Percentiles rank a stretch among this genome's conserved stretches.
phyloP scores from a whole-genome alignment of 2,329 filamentous ascomycete species.

The Sporothrix humicola region DNA sequence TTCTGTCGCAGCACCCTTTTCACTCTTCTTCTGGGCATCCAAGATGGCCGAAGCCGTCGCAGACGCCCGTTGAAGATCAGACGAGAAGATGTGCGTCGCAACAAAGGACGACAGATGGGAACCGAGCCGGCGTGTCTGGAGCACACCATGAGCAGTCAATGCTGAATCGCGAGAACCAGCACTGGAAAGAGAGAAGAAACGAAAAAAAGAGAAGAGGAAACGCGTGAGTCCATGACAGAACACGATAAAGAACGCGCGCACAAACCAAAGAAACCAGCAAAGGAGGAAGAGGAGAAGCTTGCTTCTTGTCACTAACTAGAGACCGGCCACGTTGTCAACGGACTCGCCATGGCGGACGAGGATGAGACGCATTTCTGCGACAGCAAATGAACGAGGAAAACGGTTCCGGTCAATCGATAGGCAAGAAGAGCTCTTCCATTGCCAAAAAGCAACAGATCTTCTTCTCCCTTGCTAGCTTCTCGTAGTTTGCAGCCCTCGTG shows the following conservation, averaged over 20 bases:
- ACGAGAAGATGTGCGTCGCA: conserved; percentile 74
- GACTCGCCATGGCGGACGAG: conserved; percentile 89
- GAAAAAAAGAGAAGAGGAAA: conserved; percentile 39
- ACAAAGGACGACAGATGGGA: conserved; percentile 57
- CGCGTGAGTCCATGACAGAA: conserved; percentile 22
- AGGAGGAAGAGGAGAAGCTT: conserved; percentile 44
- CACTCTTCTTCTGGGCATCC: conserved; percentile 54
- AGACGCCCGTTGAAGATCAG: conserved; percentile 74
- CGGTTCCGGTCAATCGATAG: conserved; percentile 9
- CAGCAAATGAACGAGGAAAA: background rate
- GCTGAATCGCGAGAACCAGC: conserved; percentile 81
- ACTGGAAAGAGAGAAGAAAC: conserved; percentile 48
- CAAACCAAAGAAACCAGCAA: conserved; percentile 24
- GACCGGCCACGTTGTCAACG: conserved; percentile 81
- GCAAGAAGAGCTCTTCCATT: background rate
- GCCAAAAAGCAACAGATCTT: background rate
- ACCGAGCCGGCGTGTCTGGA: conserved; percentile 77
- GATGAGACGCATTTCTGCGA: conserved; percentile 64
- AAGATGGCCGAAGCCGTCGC: conserved; percentile 72
- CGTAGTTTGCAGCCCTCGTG: background rate
- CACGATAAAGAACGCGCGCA: conserved; percentile 4
- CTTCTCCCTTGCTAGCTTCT: background rate
- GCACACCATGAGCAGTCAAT: conserved; percentile 79
- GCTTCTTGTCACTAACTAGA: conserved; percentile 60
- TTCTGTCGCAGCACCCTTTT: background rate